Base-by-base conservation (phyloP, 768 basidiomycete species). In the Terana coerulea region DNA sequence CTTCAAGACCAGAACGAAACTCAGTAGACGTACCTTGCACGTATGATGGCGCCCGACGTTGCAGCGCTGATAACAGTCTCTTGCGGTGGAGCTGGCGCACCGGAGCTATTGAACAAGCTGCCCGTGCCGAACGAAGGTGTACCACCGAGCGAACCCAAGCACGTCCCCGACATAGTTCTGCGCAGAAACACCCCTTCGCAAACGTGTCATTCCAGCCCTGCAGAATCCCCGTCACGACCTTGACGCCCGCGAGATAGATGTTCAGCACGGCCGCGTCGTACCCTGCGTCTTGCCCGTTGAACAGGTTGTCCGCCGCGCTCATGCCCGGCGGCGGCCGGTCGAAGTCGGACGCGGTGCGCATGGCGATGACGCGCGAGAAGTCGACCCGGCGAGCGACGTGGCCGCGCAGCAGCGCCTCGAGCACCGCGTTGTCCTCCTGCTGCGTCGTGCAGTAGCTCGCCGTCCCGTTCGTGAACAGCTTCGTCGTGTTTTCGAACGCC, bases 351-450 rank as follows among this genome's bases (percentile, higher is more conserved):
- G 51, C 63, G 19, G 71, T 71, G 10, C 72, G 65, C 63, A 74
- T 68, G 52, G 69, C 52, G 48, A 72, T 60, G 51, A 69, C 58
- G 35, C 74, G 64, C 5, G 62, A 52, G 57, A 71, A 73, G 58
- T 74, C 72, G 54, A 72, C 61, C 36, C 62, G 59, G 1, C 65
- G 60, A 21, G 64, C 56, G 36, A 61, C 52, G 22, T 66, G 61
- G 1, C 67, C 72, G 28, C 73, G 65, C 47, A 73, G 40, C 46
- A 73, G 66, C 2, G 69, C 66, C 46, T 70, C 69, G 26, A 74
- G 66, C 25, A 60, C 63, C 11, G 68, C 74, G 56, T 71, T 74
- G 62, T 74, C 74, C 57, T 75, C 74, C 55, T 74, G 67, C 45
- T 64, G 63, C 2, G 69, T 67, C 17, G 67, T 62, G 52, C 67